These are phyloP conservation scores for Thymus mandschuricus DNA, from an alignment of 257 asterid genomes.

Conservation along the genomic window DNA sequence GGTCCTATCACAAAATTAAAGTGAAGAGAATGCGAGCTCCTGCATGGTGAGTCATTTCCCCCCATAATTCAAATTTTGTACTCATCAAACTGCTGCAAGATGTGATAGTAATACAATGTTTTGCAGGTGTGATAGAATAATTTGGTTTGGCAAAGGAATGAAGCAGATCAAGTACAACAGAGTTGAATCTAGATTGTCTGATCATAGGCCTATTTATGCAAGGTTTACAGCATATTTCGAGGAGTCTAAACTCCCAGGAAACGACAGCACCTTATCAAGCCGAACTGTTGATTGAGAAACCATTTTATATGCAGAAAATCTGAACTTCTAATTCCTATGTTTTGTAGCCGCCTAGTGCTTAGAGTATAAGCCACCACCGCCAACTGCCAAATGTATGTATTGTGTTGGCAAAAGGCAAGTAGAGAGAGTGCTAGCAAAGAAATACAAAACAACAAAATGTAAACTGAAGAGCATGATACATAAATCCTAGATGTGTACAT, in stretches of 20 bases:
- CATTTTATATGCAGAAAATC: constrained; percentile 13
- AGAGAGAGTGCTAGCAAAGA: background rate
- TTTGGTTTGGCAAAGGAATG: constrained; percentile 65
- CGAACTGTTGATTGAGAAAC: constrained; percentile 27
- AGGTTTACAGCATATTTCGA: constrained; percentile 48
- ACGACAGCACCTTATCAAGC: constrained; percentile 28
- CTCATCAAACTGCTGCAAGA: constrained; percentile 8
- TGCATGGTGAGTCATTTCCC: constrained; percentile 55
- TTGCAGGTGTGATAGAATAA: constrained; percentile 71
- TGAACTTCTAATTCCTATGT: constrained; percentile 19
- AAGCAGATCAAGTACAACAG: constrained; percentile 55
- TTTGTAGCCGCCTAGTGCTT: constrained; percentile 25
- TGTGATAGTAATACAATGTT: constrained; percentile 23
- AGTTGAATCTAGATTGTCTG: constrained; percentile 59
- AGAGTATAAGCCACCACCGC: background rate
- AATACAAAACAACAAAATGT: background rate
- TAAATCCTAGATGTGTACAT: background rate
- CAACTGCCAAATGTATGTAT: background rate
- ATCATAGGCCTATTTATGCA: constrained; percentile 71
- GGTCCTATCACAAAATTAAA: constrained; percentile 44
- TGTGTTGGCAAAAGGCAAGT: background rate
- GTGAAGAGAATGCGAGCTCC: constrained; percentile 54
- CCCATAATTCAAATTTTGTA: constrained; percentile 18
- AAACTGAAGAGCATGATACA: background rate
- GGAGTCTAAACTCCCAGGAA: constrained; percentile 32